Percentiles rank a stretch among this genome's conserved stretches.
Conservation (phyloP, 805 yeast species). For the Myxozyma mucilagina region DNA sequence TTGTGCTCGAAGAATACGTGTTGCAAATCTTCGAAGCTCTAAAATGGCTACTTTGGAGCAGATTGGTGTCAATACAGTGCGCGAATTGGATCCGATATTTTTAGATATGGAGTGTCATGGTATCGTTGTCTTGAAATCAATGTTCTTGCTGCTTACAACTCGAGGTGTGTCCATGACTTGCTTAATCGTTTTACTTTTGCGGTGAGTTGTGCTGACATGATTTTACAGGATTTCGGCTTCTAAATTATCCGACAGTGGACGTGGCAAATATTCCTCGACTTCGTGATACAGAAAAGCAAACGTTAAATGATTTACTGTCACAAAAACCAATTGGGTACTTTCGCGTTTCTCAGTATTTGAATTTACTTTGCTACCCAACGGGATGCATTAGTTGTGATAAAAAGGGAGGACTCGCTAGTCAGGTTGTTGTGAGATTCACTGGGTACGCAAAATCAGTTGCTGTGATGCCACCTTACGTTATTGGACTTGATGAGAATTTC, state of each 20-base stretch:
- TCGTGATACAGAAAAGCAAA: background rate
- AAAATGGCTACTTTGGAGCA: background rate
- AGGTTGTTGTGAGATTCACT: conserved; percentile 47
- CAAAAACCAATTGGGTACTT: conserved; percentile 61
- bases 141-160: conserved; percentile 65
- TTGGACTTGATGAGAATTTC: conserved; percentile 62
- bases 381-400: conserved; percentile 68
- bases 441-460: conserved; percentile 41
- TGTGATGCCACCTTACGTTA: conserved; percentile 50
- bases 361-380: conserved; percentile 66
- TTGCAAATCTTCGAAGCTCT: background rate
- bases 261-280: conserved; percentile 1
- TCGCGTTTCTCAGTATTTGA: conserved; percentile 54
- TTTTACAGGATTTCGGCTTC: background rate
- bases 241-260: background rate
- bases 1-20: background rate
- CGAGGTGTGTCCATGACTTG: conserved; percentile 46
- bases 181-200: background rate
- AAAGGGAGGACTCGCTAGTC: conserved; percentile 45
- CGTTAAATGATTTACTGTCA: background rate
- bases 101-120: conserved; percentile 59
- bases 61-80: conserved; percentile 42
- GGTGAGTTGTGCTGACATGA: background rate
- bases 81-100: conserved; percentile 50
- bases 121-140: conserved; percentile 61